Conservation (phyloP, 805 yeast species). For the Ogataea parapolymorpha region DNA sequence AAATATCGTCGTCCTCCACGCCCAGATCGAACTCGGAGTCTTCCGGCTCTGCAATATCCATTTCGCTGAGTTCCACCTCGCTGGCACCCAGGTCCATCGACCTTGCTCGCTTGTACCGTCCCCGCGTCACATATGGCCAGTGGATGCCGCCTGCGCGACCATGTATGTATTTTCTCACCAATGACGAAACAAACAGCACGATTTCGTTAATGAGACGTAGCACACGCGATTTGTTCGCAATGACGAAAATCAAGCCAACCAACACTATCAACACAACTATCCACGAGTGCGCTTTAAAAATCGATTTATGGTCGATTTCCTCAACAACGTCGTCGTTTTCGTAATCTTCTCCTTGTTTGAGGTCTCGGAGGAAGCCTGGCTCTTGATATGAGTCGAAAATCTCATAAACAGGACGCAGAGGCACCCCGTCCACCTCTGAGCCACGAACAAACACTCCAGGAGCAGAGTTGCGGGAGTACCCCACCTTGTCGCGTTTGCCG, state of each 20-base stretch:
- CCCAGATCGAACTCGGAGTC: constrained; percentile 11
- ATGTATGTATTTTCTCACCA: constrained; percentile 5
- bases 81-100: constrained; percentile 20
- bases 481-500: constrained; percentile 30
- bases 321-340: constrained; percentile 35
- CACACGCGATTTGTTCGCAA: constrained; percentile 20
- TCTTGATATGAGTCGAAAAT: constrained; percentile 18
- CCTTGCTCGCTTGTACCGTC: constrained; percentile 25
- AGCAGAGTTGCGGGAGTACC: constrained; percentile 47
- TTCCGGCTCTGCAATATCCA: constrained; percentile 6
- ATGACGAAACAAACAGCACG: constrained; percentile 12
- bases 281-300: constrained; percentile 17
- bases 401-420: constrained; percentile 42
- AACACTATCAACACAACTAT: constrained; percentile 6
- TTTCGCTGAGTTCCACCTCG: constrained; percentile 15
- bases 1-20: constrained; percentile 18
- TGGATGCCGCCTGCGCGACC: constrained; percentile 14
- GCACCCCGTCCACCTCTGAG: constrained; percentile 44
- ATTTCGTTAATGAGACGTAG: constrained; percentile 20
- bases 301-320: constrained; percentile 40
- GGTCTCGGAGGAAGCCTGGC: constrained; percentile 20
- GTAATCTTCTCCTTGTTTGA: constrained; percentile 30
- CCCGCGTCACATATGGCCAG: constrained; percentile 22
- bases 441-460: constrained; percentile 49
- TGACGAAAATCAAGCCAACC: constrained; percentile 3